Conservation (phyloP, 306 rosid species). For the Senna siamea region DNA sequence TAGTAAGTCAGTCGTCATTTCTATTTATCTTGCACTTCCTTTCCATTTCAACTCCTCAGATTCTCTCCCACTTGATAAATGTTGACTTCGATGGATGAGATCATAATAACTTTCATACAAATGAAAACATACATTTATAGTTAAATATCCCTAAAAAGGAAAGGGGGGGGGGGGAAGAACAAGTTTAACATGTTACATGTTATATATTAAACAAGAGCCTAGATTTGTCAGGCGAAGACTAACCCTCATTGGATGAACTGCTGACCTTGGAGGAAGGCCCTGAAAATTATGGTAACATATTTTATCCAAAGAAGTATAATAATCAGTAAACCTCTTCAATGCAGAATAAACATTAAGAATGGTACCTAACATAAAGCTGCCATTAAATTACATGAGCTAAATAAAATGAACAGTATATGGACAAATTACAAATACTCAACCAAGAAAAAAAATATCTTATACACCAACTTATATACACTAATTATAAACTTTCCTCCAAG, state of each 20-base stretch:
- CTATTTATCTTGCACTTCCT: no score
- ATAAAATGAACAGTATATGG: slow-evolving; percentile 28
- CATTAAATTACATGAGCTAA: slow-evolving; percentile 22
- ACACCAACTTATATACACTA: background rate
- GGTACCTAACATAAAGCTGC: slow-evolving; percentile 17
- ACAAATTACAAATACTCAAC: slow-evolving; percentile 18
- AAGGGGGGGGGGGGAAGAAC: background rate
- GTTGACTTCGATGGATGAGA: slow-evolving; percentile 20
- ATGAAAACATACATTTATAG: slow-evolving; percentile 29
- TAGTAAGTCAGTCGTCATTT: background rate
- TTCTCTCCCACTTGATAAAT: slow-evolving; percentile 16
- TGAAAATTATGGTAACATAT: slow-evolving; percentile 50
- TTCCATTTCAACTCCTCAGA: slow-evolving; percentile 6
- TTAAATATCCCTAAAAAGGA: slow-evolving; percentile 4
- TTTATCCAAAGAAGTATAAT: slow-evolving; percentile 28
- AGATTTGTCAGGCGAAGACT: slow-evolving; percentile 38
- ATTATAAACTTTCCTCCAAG: slow-evolving; percentile 19
- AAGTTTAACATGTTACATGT: slow-evolving; percentile 17
- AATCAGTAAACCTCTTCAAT: slow-evolving; percentile 20
- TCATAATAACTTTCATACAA: slow-evolving; percentile 21
- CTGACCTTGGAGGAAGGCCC: slow-evolving; percentile 98
- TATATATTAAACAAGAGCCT: slow-evolving; percentile 26
- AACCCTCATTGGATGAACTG: slow-evolving; percentile 99
- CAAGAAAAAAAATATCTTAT: slow-evolving; percentile 13
- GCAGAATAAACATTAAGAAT: slow-evolving; percentile 2